Percentiles rank a stretch among this genome's conserved stretches.
These are phyloP conservation scores for Onygena corvina DNA, from an alignment of 2,329 filamentous ascomycete species.

Conservation along the genomic window DNA sequence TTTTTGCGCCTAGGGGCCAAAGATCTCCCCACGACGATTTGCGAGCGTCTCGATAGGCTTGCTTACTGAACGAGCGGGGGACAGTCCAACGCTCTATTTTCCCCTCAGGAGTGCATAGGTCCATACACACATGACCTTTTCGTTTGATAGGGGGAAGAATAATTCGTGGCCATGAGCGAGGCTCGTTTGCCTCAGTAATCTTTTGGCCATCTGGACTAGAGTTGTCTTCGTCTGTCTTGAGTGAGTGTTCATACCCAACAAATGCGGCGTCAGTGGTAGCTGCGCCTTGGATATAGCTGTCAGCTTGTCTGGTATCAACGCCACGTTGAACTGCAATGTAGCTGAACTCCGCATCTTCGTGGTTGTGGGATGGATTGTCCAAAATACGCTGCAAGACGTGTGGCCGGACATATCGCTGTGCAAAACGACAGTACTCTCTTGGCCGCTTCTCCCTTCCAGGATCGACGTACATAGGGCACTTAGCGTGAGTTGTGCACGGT, in stretches of 20 bases:
- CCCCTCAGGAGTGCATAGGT: conserved; percentile 78
- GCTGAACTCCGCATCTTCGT: conserved; percentile 83
- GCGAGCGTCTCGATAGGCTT: conserved; percentile 82
- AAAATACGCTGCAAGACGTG: conserved; percentile 67
- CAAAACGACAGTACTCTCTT: conserved; percentile 85
- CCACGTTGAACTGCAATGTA: conserved; percentile 80
- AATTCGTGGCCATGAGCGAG: conserved; percentile 63
- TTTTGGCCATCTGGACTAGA: conserved; percentile 14
- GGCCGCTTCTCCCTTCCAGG: conserved; percentile 56
- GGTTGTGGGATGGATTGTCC: conserved; percentile 55
- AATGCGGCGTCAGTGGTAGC: conserved; percentile 56
- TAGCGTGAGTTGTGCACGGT: conserved; percentile 72
- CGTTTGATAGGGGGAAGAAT: conserved; percentile 76
- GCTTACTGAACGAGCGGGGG: conserved; percentile 63
- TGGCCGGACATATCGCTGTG: conserved; percentile 76
- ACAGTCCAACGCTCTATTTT: conserved; percentile 89
- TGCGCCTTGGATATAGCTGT: conserved; percentile 39
- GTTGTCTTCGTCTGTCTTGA: not conserved
- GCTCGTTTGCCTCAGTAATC: conserved; percentile 27
- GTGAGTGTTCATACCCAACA: conserved; percentile 51
- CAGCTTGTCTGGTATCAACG: conserved; percentile 41
- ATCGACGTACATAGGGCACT: conserved; percentile 76
- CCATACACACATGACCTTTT: conserved; percentile 74
- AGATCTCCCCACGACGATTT: conserved; percentile 87
- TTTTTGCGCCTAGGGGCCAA: conserved; percentile 92